A percentile compares a stretch with the other conserved stretches of the same genome.
Conservation (phyloP, 2,329 filamentous ascomycete genomes). For the Cryphonectria naterciae region DNA sequence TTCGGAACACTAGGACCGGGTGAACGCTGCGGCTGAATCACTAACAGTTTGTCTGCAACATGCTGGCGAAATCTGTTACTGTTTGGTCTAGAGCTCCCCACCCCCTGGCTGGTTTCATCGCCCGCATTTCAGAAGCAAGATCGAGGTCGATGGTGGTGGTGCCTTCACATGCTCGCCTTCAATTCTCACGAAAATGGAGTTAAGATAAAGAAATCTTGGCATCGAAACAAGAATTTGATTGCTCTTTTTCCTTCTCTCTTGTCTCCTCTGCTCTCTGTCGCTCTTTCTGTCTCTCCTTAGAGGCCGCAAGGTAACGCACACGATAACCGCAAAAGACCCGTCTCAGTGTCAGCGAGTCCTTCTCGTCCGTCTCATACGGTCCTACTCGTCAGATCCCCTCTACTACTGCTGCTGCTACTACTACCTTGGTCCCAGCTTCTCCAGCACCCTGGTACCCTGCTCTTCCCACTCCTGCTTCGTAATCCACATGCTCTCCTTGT, state of each 20-base stretch:
- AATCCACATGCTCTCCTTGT: slow-evolving; percentile 99
- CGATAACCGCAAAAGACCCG: neutral
- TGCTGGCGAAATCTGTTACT: neutral
- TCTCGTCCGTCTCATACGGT: neutral
- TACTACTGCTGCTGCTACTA: neutral
- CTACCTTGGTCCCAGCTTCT: slow-evolving; percentile 91
- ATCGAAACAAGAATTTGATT: slow-evolving; percentile 7
- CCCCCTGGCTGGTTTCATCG: neutral
- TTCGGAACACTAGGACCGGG: neutral
- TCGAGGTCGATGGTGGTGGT: neutral
- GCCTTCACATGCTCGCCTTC: neutral
- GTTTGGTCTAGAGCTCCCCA: neutral
- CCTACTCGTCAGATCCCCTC: neutral
- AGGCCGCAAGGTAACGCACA: neutral
- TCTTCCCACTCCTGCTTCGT: slow-evolving; percentile 97
- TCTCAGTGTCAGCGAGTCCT: neutral
- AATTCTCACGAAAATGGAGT: neutral
- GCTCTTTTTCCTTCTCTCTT: slow-evolving; percentile 10
- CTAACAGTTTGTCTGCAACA: neutral
- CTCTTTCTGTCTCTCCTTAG: slow-evolving; percentile 21
- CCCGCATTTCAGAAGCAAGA: neutral
- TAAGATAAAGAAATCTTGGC: neutral
- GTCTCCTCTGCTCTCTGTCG: slow-evolving; percentile 5
- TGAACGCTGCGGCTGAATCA: neutral
- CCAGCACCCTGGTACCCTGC: slow-evolving; percentile 79